A percentile compares a stretch with the other conserved stretches of the same genome.
Evolutionary conservation across 108 stramenopile genomes (phyloP).

Genomic region (Skeletonema costatum): DNA sequence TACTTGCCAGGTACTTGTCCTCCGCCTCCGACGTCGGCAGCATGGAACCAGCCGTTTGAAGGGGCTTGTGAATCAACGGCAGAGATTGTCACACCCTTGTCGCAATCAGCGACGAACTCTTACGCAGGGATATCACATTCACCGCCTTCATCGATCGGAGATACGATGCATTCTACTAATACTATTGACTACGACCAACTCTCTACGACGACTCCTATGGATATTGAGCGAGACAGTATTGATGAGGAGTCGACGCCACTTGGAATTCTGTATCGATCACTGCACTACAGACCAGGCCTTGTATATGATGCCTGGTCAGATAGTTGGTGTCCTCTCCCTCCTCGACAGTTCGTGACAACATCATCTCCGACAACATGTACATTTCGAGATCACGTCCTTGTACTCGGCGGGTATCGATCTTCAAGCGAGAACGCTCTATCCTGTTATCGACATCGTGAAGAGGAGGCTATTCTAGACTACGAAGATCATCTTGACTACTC

Average conservation of each 20-base stretch:
- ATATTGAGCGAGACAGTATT: slow-evolving; percentile 1
- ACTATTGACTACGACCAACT: background rate
- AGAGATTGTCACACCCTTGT: slow-evolving; percentile 16
- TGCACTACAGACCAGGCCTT: slow-evolving; percentile 29
- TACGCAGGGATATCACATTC: background rate
- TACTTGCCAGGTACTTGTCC: slow-evolving; percentile 32
- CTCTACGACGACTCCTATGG: slow-evolving; percentile 10
- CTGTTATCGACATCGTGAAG: slow-evolving; percentile 30
- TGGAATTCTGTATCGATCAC: slow-evolving; percentile 2
- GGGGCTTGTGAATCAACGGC: background rate
- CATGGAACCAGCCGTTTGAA: background rate
- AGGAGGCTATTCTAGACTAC: slow-evolving; percentile 31
- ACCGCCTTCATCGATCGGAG: background rate
- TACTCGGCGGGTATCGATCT: slow-evolving; percentile 35
- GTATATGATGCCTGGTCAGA: slow-evolving; percentile 22
- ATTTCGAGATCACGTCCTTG: slow-evolving; percentile 20
- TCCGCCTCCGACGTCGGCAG: slow-evolving; percentile 15
- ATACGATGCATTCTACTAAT: background rate
- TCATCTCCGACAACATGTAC: slow-evolving; percentile 34
- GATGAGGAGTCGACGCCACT: slow-evolving; percentile 15
- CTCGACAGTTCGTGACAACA: slow-evolving; percentile 28
- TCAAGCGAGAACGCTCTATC: slow-evolving; percentile 20
- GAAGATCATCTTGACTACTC: slow-evolving; percentile 30
- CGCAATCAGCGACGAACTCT: slow-evolving; percentile 16
- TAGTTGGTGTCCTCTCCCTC: slow-evolving; percentile 16